A percentile compares a stretch with the other conserved stretches of the same genome.
Evolutionary conservation across 2,329 filamentous ascomycete species (phyloP).

Genomic region (Periconia macrospinosa): DNA sequence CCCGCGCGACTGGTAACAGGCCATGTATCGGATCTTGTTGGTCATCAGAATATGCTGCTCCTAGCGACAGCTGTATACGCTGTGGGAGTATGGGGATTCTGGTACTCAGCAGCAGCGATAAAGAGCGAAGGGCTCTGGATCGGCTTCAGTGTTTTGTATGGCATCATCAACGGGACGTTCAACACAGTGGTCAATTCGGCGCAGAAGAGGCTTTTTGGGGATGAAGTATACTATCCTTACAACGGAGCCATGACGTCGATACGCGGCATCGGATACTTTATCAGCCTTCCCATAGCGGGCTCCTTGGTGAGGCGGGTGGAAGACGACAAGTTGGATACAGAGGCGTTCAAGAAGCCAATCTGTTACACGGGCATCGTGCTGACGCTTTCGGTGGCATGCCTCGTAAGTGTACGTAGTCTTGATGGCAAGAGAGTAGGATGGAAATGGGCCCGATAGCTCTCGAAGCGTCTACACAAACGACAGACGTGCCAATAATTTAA

Average conservation of each 20-base stretch:
- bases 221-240: constrained; percentile 24
- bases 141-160: constrained; percentile 21
- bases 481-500: too few species aligned
- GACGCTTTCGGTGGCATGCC: constrained; percentile 9
- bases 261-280: constrained; percentile 20
- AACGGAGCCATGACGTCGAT: constrained; percentile 21
- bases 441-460: constrained; percentile 19
- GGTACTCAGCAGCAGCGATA: constrained; percentile 17
- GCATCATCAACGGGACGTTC: constrained; percentile 19
- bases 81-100: constrained; percentile 19
- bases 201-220: constrained; percentile 21
- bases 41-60: constrained; percentile 53
- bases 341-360: constrained; percentile 16
- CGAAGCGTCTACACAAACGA: too few species aligned
- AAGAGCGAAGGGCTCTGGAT: constrained; percentile 17
- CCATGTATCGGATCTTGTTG: constrained; percentile 50
- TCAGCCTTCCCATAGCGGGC: constrained; percentile 24
- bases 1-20: constrained; percentile 49
- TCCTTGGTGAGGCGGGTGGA: constrained; percentile 15
- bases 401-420: constrained; percentile 15
- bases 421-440: constrained; percentile 18
- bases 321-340: constrained; percentile 9
- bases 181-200: constrained; percentile 19
- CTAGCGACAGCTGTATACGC: constrained; percentile 30
- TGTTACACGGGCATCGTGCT: constrained; percentile 18